Percentiles rank a stretch among this genome's conserved stretches.
phyloP scores from a whole-genome alignment of 192 early-diverging fungal genomes.

The Backusella luteola region DNA sequence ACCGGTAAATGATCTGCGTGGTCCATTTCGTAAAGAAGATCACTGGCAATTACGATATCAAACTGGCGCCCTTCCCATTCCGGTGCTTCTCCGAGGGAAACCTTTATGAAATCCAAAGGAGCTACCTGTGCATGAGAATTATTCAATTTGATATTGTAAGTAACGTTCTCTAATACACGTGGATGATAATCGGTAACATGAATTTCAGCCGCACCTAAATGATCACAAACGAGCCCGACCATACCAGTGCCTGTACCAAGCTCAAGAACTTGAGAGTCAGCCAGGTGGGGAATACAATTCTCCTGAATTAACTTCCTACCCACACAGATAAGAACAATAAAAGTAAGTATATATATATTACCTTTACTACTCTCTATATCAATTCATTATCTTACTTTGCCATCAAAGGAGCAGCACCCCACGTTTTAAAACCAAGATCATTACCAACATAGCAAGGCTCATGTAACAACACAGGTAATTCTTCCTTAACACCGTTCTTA shows the following conservation, averaged over 20 bases:
- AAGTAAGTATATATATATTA: no score
- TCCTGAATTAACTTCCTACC: constrained; percentile 31
- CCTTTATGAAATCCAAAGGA: constrained; percentile 41
- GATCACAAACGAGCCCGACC: constrained; percentile 46
- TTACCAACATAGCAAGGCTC: constrained; percentile 51
- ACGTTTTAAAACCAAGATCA: constrained; percentile 57
- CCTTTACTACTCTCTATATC: background rate
- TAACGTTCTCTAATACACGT: constrained; percentile 44
- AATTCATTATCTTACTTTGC: constrained; percentile 44
- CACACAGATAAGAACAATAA: background rate
- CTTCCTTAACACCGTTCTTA: constrained; percentile 4
- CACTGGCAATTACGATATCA: constrained; percentile 47
- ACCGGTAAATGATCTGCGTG: constrained; percentile 49
- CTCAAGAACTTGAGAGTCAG: constrained; percentile 40
- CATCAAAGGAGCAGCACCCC: constrained; percentile 51
- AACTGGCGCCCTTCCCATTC: constrained; percentile 22
- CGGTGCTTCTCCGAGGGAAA: constrained; percentile 28
- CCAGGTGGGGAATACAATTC: constrained; percentile 26
- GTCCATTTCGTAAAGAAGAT: constrained; percentile 54
- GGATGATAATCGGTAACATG: constrained; percentile 53
- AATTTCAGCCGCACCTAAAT: constrained; percentile 40
- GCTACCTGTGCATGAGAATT: constrained; percentile 26
- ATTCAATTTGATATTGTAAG: constrained; percentile 39
- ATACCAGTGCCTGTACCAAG: constrained; percentile 56
- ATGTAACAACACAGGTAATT: constrained; percentile 35